Percentiles rank a stretch among this genome's conserved stretches.
Conservation (phyloP, 305 asterid species). For the Fraxinus latifolia region DNA sequence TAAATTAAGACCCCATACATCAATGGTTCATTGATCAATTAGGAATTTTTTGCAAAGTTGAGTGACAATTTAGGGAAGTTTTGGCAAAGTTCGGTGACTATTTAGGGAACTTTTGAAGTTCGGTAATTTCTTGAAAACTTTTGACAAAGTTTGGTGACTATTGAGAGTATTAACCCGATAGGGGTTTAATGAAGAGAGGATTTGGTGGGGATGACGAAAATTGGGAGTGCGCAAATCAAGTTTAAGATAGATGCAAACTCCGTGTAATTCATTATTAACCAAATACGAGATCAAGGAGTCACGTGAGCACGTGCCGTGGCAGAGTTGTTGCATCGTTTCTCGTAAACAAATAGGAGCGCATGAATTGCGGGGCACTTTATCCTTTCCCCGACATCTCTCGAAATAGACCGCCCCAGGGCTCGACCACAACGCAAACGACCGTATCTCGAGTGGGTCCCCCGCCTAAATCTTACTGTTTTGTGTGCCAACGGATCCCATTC, state of each 20-base stretch:
- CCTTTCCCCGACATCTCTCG: conserved; percentile 5
- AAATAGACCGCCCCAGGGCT: neutral
- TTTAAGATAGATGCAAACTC: neutral
- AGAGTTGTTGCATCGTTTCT: conserved; percentile 81
- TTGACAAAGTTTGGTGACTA: no score
- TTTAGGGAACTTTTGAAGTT: no score
- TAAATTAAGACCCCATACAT: no score
- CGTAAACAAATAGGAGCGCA: conserved; percentile 50
- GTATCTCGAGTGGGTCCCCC: neutral
- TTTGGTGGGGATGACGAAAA: neutral
- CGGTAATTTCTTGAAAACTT: no score
- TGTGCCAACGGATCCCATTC: neutral
- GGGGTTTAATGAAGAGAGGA: no score
- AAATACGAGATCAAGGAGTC: conserved; percentile 47
- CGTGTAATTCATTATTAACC: neutral
- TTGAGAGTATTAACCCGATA: no score
- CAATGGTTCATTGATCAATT: no score
- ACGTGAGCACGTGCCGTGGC: conserved; percentile 84
- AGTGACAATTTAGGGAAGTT: no score
- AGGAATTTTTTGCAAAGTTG: no score
- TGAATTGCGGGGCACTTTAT: conserved; percentile 69
- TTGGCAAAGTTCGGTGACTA: no score
- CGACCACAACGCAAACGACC: neutral
- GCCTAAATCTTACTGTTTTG: neutral
- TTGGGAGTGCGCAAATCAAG: neutral